Evolutionary conservation across 2,329 filamentous ascomycete genomes (phyloP), one percentile per base, ranked within the genome.

Genomic region (Gyromitra esculenta): DNA sequence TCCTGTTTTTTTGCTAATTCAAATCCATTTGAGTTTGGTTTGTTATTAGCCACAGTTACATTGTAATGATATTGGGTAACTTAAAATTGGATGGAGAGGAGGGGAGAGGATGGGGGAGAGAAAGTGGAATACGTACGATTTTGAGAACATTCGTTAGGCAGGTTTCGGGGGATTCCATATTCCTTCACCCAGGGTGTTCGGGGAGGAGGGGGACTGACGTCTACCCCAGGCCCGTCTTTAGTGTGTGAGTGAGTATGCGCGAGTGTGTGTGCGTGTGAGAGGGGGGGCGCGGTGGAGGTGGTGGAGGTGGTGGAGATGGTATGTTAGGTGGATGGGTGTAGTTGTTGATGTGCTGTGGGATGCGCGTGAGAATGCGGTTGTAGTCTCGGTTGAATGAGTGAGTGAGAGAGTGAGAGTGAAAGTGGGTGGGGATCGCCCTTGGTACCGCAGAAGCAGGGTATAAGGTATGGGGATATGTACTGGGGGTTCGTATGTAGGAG

Each of bases 121-220:
- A 31, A 31, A 70, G 59, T 48, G 62, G 41, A 75, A 62, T 50
- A 57, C 75, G 31, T 74, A 79, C 78, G 67, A 79, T 78, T 64
- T 79, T 79, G 66, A 79, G 70, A 70, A 78, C 71, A 64, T 78
- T 79, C 54, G 78, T 79, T 59, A 76, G 52, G 65, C 73, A 78
- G 41, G 76, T 70, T 65, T 73, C 67, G 73, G 68, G 76, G 68
- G 76, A 76, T 78, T 78, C 76, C 76, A 78, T 78, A 45, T 57
- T 77, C 68, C 65, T 75, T 69, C 57, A 52, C 64, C 72, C 56
- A 35, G 25, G 50, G 3, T 37, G 31, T 62, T 60, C 52, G 11
- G 65, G 39, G 9, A 41, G 15, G 57, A 13, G 39, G 35, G 45
- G 48, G 48, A 35, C 64, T 67, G 7, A 13, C 43, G 57, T 60